A percentile compares a stretch with the other conserved stretches of the same genome.
These are phyloP conservation scores for Graphilbum ipis-grandicollis DNA, from an alignment of 2,329 filamentous ascomycete species.

Conservation along the genomic window DNA sequence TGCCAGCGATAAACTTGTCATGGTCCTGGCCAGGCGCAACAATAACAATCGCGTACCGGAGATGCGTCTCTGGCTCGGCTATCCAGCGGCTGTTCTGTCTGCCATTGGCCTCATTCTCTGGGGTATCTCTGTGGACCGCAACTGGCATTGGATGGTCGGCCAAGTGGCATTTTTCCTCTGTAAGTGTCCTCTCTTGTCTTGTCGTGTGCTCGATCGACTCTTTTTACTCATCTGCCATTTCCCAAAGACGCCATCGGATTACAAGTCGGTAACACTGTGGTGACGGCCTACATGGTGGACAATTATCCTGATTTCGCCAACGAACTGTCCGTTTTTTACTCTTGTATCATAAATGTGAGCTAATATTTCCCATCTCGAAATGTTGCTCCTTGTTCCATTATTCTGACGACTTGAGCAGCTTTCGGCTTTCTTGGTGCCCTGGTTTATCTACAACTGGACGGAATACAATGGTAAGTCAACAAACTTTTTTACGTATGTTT, in stretches of 20 bases:
- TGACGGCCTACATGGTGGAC: constrained; percentile 36
- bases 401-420: constrained; percentile 11
- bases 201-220: too few relatives aligned
- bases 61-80: constrained; percentile 33
- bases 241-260: constrained; percentile 34
- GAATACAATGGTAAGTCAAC: too few relatives aligned
- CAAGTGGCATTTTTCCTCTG: constrained; percentile 37
- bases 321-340: constrained; percentile 35
- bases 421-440: constrained; percentile 25
- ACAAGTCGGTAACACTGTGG: constrained; percentile 36
- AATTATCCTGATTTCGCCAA: constrained; percentile 36
- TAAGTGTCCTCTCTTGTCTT: too few relatives aligned
- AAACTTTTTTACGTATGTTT: too few relatives aligned
- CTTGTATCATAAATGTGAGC: constrained; percentile 29
- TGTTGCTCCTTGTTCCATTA: neutral
- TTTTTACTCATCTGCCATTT: too few relatives aligned
- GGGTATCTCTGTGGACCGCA: constrained; percentile 33
- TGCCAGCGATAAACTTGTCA: constrained; percentile 33
- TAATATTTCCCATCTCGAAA: neutral
- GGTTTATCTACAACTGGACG: constrained; percentile 33
- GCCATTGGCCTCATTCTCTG: constrained; percentile 33
- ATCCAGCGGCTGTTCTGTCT: constrained; percentile 30
- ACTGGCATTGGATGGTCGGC: constrained; percentile 38
- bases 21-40: constrained; percentile 14
- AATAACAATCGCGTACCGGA: constrained; percentile 3